Evolutionary conservation across 2,329 filamentous ascomycete genomes (phyloP).

Genomic region (Aspergillus uvarum): DNA sequence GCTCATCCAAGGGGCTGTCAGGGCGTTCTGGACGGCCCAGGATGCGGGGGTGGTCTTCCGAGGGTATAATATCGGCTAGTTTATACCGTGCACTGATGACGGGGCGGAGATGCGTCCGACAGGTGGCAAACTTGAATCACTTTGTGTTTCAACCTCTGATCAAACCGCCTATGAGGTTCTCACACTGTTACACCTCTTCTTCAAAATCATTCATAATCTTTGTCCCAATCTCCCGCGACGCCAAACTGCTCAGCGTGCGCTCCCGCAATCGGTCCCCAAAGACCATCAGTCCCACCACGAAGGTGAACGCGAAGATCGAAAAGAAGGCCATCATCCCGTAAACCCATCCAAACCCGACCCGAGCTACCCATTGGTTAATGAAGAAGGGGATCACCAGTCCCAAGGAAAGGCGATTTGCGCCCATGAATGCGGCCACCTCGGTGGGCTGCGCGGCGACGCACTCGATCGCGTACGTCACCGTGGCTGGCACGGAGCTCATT

Average conservation of each 20-base stretch:
- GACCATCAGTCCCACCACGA: neutral
- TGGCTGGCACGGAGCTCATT: neutral
- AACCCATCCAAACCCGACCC: neutral
- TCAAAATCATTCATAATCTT: neutral
- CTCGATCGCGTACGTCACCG: neutral
- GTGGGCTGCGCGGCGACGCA: constrained; percentile 2
- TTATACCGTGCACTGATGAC: too few relatives aligned
- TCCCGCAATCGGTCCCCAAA: neutral
- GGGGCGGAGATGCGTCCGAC: too few relatives aligned
- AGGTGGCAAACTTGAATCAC: too few relatives aligned
- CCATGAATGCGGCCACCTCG: neutral
- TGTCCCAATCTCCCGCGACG: neutral
- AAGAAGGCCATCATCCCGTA: constrained; percentile 5
- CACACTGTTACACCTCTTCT: too few relatives aligned
- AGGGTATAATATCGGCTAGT: too few relatives aligned
- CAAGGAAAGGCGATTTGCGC: neutral
- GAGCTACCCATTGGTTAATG: neutral
- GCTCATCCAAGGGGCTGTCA: too few relatives aligned
- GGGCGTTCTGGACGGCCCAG: too few relatives aligned
- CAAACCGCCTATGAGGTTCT: too few relatives aligned
- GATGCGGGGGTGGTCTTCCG: too few relatives aligned
- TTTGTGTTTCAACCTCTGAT: too few relatives aligned
- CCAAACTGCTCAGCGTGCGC: neutral
- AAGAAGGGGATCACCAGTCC: neutral
- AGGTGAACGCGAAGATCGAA: neutral